A percentile compares a stretch with the other conserved stretches of the same genome.
Conservation (phyloP, 768 basidiomycete genomes). For the Chalciporus chontae region DNA sequence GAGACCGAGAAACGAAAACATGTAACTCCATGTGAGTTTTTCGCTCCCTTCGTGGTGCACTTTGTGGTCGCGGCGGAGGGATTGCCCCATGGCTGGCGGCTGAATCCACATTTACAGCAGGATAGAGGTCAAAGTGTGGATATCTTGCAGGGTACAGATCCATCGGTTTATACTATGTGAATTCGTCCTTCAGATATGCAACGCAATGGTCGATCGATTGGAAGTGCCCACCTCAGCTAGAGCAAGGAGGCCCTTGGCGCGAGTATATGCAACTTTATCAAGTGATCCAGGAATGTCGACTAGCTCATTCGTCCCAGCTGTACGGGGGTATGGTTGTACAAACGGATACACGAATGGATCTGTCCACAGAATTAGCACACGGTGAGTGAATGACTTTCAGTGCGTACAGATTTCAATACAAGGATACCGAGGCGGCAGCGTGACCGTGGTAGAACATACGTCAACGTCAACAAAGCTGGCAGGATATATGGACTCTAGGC, state of each 20-base stretch:
- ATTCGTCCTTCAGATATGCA: slow-evolving; percentile 2
- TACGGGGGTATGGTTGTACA: slow-evolving; percentile 9
- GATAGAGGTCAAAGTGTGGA: slow-evolving; percentile 26
- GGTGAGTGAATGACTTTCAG: background rate
- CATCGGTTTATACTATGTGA: background rate
- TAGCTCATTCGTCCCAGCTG: background rate
- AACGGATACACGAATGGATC: slow-evolving; percentile 18
- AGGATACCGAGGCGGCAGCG: slow-evolving; percentile 17
- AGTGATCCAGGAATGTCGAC: slow-evolving; percentile 5
- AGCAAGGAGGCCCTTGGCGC: slow-evolving; percentile 1
- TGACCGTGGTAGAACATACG: background rate
- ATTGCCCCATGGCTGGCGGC: background rate
- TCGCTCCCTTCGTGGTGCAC: slow-evolving; percentile 5
- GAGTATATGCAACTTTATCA: slow-evolving; percentile 1
- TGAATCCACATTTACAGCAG: background rate
- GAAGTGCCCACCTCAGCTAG: slow-evolving; percentile 11
- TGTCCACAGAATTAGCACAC: slow-evolving; percentile 2
- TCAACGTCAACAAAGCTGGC: slow-evolving; percentile 1
- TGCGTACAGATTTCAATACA: slow-evolving; percentile 25
- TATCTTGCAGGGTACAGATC: slow-evolving; percentile 14
- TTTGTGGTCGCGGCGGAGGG: background rate
- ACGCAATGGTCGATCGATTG: background rate
- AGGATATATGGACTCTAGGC: slow-evolving; percentile 24
- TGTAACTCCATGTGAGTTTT: slow-evolving; percentile 25
- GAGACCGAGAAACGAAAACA: slow-evolving; percentile 4